Base-by-base conservation (phyloP, 2,329 filamentous ascomycete species). In the Samsoniella hepiali region DNA sequence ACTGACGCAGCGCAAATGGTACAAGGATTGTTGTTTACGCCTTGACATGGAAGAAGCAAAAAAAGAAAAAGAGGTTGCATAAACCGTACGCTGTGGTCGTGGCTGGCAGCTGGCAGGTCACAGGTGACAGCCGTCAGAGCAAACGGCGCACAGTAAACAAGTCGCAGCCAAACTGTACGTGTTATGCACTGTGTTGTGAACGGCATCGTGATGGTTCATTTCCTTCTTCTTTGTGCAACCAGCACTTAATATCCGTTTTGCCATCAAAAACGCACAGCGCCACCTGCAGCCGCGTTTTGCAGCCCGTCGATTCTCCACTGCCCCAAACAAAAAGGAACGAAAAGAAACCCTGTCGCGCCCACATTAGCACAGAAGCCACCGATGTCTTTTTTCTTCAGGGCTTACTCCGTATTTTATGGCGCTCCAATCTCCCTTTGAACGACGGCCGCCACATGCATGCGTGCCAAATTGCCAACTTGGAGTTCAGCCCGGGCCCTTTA, bases 91-190 rank as follows among this genome's bases (percentile, higher is more conserved):
- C 22, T 22, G 22, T 22, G 22, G 22, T 22, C 7, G 53, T 10
- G 8, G 15, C 34, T 17, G 9, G 34, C 15, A 42, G 47, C 2
- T 32, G 47, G n/a, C 47, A 15, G 47, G 5, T 42, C 32, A 5
- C 36, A 59, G 58, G 27, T 36, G 34, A 11, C 36, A 42, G 45
- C 29, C 2, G 17, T 9, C 9, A 8, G 9, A 53, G 47, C 58
- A 60, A 60, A 60, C 58, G 58, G 58, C 47, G 36, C 47, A 60
- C 58, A 60, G 58, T 60, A 31, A 36, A 29, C 13, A 5, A 29
- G 36, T 11, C 1, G 10, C 1, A 11, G n/a, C 17, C 2, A 10
- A 36, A 49, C 44, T 58, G 42, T 38, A 36, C 42, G 15, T 32
- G 1, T 29, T 34, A 10, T 27, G 47, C 47, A 53, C 58, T 60